phyloP scores from a whole-genome alignment of 129 eudicot species.

The Artemisia tridentata region DNA sequence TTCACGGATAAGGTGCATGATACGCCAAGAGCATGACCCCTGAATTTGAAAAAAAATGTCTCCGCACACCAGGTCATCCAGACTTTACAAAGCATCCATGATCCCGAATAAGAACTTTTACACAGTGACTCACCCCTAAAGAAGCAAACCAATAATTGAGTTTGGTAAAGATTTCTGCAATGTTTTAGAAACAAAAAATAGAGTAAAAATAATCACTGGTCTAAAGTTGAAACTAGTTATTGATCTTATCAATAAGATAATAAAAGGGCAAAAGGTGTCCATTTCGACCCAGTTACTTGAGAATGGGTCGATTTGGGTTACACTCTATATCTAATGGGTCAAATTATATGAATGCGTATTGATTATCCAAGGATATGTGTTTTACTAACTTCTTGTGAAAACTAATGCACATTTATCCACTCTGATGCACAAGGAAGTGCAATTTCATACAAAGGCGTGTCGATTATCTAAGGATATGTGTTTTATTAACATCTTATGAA shows the following conservation, averaged over 20 bases:
- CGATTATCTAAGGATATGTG: no score
- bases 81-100: conserved; percentile 12
- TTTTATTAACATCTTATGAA: no score
- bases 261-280: no score
- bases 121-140: background rate
- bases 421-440: no score
- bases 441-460: no score
- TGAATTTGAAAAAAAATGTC: background rate
- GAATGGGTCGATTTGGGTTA: conserved; percentile 1
- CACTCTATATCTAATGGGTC: background rate
- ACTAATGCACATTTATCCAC: no score
- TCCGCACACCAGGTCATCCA: background rate
- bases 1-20: background rate
- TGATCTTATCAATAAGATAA: no score
- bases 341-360: no score
- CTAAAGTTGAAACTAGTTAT: no score
- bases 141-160: background rate
- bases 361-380: no score
- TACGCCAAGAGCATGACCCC: conserved; percentile 8
- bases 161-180: conserved; percentile 7
- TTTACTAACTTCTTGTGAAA: no score
- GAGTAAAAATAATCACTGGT: background rate
- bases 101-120: conserved; percentile 10
- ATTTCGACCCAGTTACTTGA: background rate
- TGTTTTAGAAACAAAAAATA: background rate